phyloP scores from a whole-genome alignment of 2,329 filamentous ascomycete species.

The Claviceps maximensis region DNA sequence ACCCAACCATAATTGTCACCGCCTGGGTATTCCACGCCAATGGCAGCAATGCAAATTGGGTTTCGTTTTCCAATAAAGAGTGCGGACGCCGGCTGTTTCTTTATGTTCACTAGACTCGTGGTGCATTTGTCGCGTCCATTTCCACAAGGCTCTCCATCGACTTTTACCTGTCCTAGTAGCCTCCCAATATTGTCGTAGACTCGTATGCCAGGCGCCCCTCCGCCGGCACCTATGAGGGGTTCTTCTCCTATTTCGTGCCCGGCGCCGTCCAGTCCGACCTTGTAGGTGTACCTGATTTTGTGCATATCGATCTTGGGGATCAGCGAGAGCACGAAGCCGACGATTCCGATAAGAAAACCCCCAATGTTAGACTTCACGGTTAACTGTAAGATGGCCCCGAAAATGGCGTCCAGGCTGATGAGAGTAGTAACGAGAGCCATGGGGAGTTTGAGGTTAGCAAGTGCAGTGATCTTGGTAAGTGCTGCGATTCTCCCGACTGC shows the following conservation, averaged over 20 bases:
- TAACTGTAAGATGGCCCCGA: no score
- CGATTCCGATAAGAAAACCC: no score
- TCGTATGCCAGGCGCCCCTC: neutral
- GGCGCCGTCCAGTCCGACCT: neutral
- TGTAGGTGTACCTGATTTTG: neutral
- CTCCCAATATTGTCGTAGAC: neutral
- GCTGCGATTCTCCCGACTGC: no score
- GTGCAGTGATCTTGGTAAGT: no score
- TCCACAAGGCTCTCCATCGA: no score
- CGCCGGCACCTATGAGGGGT: neutral
- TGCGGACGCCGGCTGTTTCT: neutral
- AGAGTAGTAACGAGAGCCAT: no score
- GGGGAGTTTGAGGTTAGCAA: no score
- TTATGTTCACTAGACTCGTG: neutral
- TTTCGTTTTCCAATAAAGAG: neutral
- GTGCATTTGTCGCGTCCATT: no score
- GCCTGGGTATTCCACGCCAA: neutral
- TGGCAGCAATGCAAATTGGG: neutral
- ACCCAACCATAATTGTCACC: slow-evolving; percentile 2
- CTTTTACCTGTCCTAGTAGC: neutral
- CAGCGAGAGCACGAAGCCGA: neutral
- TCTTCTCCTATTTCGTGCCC: neutral
- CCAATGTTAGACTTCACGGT: no score
- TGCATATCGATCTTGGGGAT: neutral
- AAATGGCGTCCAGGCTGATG: no score